Conservation (phyloP, 441 rosid genomes). For the Bruguiera hainesii region DNA sequence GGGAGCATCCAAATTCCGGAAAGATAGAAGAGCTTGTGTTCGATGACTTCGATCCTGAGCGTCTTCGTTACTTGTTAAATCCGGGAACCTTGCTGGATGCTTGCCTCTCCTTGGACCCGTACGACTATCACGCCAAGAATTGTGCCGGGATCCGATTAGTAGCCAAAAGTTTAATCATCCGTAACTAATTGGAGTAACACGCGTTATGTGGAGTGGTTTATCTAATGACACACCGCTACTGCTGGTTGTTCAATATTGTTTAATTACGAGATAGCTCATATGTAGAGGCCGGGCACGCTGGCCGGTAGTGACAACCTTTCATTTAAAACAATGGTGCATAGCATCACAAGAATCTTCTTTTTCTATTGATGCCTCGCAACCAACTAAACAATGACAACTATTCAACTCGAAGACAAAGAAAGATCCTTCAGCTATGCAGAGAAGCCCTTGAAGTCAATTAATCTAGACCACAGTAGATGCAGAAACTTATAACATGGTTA, state of each 20-base stretch:
- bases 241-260: too few species aligned
- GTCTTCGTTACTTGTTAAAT: conserved; percentile 30
- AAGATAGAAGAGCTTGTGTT: conserved; percentile 46
- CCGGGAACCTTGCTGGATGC: conserved; percentile 55
- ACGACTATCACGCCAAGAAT: conserved; percentile 54
- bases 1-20: conserved; percentile 47
- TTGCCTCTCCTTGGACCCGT: conserved; percentile 54
- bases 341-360: too few species aligned
- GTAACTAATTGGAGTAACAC: neutral
- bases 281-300: too few species aligned
- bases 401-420: too few species aligned
- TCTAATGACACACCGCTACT: too few species aligned
- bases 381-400: too few species aligned
- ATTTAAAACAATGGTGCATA: too few species aligned
- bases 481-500: neutral
- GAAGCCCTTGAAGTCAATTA: neutral
- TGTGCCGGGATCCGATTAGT: conserved; percentile 71
- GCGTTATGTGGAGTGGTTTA: too few species aligned
- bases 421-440: too few species aligned
- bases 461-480: neutral
- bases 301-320: too few species aligned
- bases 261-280: too few species aligned
- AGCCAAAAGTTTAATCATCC: conserved; percentile 52
- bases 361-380: too few species aligned
- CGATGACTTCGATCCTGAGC: conserved; percentile 33